Evolutionary conservation across 108 stramenopile species (phyloP).

Genomic region (Nitzschia sp.): DNA sequence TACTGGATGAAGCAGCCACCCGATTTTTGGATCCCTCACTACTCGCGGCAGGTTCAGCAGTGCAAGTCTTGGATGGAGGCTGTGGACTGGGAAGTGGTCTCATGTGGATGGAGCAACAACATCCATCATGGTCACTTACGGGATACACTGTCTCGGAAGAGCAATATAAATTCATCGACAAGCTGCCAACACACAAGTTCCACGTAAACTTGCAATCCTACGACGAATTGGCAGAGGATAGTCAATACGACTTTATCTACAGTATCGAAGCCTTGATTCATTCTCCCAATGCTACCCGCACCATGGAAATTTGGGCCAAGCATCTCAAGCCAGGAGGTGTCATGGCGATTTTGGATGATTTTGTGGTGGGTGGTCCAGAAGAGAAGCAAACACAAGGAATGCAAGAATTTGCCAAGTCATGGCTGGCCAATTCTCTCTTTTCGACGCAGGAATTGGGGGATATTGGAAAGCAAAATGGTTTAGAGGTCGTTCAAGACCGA

Average conservation of each 20-base stretch:
- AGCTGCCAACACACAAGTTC: constrained; percentile 53
- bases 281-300: constrained; percentile 36
- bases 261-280: constrained; percentile 67
- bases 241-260: constrained; percentile 43
- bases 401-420: constrained; percentile 41
- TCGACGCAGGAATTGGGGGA: constrained; percentile 30
- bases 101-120: constrained; percentile 55
- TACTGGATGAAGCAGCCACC: constrained; percentile 27
- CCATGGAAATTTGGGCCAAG: constrained; percentile 40
- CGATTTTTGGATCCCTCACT: not conserved
- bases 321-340: constrained; percentile 39
- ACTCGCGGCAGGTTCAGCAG: not conserved
- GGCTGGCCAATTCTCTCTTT: constrained; percentile 49
- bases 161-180: constrained; percentile 40
- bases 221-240: constrained; percentile 31
- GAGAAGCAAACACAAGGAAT: constrained; percentile 28
- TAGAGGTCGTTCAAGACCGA: constrained; percentile 39
- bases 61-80: constrained; percentile 56
- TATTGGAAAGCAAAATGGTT: constrained; percentile 18
- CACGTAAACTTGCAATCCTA: constrained; percentile 36
- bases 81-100: constrained; percentile 54
- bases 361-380: constrained; percentile 24
- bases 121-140: constrained; percentile 34
- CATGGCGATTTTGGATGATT: constrained; percentile 57
- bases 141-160: constrained; percentile 59